These are phyloP conservation scores for Sorghum bicolor DNA, from an alignment of 176 grass and related monocot genomes.

Conservation along the genomic window Sorghum_bicolor_NCBIv3 NC_012872.2:27748501-27749000, in stretches of 20 bases:
- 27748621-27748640: neutral
- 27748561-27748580: neutral
- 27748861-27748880: neutral
- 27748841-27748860: neutral
- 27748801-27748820: conserved; percentile 7
- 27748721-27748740: conserved; percentile 9
- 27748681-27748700: neutral
- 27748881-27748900: neutral
- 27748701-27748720: neutral
- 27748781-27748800: neutral
- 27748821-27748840: neutral
- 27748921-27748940: neutral
- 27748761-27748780: neutral
- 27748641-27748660: neutral
- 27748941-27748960: neutral
- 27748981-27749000: neutral
- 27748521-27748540: neutral
- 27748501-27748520: neutral
- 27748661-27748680: neutral
- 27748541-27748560: neutral
- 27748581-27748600: neutral
- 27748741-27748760: neutral
- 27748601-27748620: neutral
- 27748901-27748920: neutral
- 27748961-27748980: neutral